Conservation (phyloP, 805 yeast genomes). For the Spathaspora girioi region DNA sequence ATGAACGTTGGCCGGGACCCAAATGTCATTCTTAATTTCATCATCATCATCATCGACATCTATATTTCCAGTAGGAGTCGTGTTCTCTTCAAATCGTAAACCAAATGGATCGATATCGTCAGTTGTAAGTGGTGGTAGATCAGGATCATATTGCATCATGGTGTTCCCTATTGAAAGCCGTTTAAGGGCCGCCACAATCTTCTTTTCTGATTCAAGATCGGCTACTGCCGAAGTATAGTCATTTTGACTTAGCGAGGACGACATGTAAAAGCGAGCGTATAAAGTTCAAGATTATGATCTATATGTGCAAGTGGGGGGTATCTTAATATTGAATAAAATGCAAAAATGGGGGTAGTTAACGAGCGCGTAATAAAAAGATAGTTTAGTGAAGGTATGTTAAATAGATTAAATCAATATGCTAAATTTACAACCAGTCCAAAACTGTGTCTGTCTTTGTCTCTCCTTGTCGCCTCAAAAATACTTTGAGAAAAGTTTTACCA, state of each 20-base stretch:
- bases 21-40: conserved; percentile 37
- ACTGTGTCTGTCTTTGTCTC: neutral
- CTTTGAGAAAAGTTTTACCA: neutral
- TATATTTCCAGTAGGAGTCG: conserved; percentile 15
- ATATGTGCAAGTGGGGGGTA: neutral
- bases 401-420: no score
- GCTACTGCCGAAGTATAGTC: conserved; percentile 56
- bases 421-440: neutral
- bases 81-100: neutral
- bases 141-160: conserved; percentile 64
- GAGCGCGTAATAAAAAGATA: neutral
- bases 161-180: conserved; percentile 66
- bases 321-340: neutral
- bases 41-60: conserved; percentile 17
- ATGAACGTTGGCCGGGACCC: conserved; percentile 96
- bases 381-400: neutral
- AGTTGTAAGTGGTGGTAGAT: conserved; percentile 47
- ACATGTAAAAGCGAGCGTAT: neutral
- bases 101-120: conserved; percentile 21
- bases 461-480: neutral
- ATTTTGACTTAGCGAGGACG: neutral
- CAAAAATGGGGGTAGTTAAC: neutral
- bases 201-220: conserved; percentile 71
- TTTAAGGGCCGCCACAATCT: conserved; percentile 70
- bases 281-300: neutral